These are phyloP conservation scores for Colletotrichum australisinense DNA, from an alignment of 2,329 filamentous ascomycete species.

Conservation along the genomic window DNA sequence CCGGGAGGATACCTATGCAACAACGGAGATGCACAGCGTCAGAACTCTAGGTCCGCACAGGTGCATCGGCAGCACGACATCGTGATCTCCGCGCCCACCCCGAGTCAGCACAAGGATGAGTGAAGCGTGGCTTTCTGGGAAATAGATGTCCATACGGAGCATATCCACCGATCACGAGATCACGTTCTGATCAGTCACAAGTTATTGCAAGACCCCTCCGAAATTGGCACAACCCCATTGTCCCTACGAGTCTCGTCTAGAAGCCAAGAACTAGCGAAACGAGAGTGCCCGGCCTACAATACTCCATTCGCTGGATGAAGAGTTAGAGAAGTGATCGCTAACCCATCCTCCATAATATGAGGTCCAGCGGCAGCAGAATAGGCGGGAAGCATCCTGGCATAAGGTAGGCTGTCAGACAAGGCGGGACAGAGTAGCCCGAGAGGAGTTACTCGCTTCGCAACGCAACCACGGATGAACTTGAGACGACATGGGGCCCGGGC, in stretches of 20 bases:
- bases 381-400: neutral
- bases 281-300: neutral
- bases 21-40: slow-evolving; percentile 8
- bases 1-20: neutral
- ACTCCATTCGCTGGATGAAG: neutral
- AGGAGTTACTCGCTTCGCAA: neutral
- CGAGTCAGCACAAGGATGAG: slow-evolving; percentile 23
- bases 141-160: neutral
- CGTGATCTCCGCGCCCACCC: slow-evolving; percentile 25
- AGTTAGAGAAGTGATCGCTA: neutral
- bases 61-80: slow-evolving; percentile 34
- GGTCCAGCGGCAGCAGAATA: neutral
- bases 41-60: slow-evolving; percentile 23
- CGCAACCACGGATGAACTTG: slow-evolving; percentile 5
- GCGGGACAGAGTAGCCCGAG: neutral
- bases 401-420: slow-evolving; percentile 5
- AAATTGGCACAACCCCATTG: neutral
- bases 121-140: neutral
- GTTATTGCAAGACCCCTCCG: neutral
- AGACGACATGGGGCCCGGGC: slow-evolving; percentile 12
- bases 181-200: slow-evolving; percentile 1
- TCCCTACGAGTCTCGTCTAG: neutral
- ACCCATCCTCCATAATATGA: neutral
- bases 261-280: neutral
- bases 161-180: slow-evolving; percentile 20